These are phyloP conservation scores for Globisporangium spiculum DNA, from an alignment of 352 stramenopile species.

Conservation along the genomic window DNA sequence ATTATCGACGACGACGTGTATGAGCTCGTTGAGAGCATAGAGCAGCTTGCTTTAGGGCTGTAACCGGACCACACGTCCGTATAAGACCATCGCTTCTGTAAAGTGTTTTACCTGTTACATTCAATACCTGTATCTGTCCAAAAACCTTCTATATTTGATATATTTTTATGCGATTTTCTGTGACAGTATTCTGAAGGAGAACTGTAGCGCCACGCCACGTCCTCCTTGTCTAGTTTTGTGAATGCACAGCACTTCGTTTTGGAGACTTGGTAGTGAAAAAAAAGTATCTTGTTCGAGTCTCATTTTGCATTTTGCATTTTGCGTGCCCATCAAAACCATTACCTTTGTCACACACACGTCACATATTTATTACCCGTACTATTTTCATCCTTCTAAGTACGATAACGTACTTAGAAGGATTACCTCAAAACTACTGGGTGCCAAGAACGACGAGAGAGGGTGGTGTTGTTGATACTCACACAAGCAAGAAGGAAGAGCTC, in stretches of 20 bases:
- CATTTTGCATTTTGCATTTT: slow-evolving; percentile 3
- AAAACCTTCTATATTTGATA: no score
- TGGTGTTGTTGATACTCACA: not conserved
- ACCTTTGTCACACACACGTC: slow-evolving; percentile 14
- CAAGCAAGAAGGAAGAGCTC: slow-evolving; percentile 7
- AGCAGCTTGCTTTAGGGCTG: no score
- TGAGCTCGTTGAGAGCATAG: no score
- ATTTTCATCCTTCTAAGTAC: not conserved
- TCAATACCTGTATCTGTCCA: no score
- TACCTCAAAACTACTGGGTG: slow-evolving; percentile 15
- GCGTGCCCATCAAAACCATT: not conserved
- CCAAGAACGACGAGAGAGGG: not conserved
- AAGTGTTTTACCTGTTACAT: no score
- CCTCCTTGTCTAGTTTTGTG: slow-evolving; percentile 3
- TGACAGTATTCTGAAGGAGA: no score
- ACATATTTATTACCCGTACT: not conserved
- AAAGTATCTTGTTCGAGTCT: not conserved
- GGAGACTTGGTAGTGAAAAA: not conserved
- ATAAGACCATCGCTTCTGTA: no score
- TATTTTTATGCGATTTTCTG: no score
- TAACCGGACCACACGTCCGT: no score
- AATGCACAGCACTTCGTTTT: not conserved
- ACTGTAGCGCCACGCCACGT: no score
- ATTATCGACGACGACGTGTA: no score
- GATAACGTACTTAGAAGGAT: slow-evolving; percentile 5